Conservation (phyloP, 2,329 filamentous ascomycete genomes). For the Botryotinia globosa region DNA sequence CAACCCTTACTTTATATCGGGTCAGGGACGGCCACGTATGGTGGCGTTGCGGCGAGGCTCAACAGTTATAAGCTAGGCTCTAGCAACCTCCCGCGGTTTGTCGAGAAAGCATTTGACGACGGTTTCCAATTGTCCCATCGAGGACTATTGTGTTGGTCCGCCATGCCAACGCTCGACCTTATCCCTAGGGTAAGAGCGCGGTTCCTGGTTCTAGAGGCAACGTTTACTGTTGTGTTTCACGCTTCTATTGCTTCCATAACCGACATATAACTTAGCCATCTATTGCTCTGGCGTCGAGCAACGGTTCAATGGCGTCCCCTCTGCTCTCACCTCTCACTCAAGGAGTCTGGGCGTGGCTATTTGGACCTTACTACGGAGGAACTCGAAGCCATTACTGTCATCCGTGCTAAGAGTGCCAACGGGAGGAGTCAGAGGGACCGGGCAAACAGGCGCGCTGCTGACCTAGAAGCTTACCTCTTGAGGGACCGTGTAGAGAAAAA, state of each 20-base stretch:
- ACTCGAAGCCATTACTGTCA: background rate
- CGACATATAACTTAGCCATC: background rate
- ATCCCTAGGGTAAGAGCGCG: too few relatives aligned
- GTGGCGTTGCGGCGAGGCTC: too few relatives aligned
- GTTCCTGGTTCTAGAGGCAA: background rate
- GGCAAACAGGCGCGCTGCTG: background rate
- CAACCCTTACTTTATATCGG: too few relatives aligned
- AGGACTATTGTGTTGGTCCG: too few relatives aligned
- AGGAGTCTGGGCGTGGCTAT: too few relatives aligned
- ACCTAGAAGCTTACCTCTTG: background rate
- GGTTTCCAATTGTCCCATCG: too few relatives aligned
- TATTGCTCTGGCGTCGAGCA: background rate
- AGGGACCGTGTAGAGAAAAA: background rate
- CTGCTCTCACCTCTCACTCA: background rate
- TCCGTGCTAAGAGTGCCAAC: background rate
- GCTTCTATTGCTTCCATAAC: background rate
- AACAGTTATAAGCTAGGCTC: too few relatives aligned
- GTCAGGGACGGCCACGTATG: too few relatives aligned
- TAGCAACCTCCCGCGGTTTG: too few relatives aligned
- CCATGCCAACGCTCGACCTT: too few relatives aligned
- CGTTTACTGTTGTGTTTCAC: background rate
- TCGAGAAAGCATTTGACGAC: too few relatives aligned
- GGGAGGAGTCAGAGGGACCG: too few relatives aligned
- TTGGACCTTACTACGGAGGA: background rate
- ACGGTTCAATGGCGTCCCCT: background rate